These are phyloP conservation scores for Nothophoma quercina DNA, from an alignment of 2,329 filamentous ascomycete species.

Conservation along the genomic window DNA sequence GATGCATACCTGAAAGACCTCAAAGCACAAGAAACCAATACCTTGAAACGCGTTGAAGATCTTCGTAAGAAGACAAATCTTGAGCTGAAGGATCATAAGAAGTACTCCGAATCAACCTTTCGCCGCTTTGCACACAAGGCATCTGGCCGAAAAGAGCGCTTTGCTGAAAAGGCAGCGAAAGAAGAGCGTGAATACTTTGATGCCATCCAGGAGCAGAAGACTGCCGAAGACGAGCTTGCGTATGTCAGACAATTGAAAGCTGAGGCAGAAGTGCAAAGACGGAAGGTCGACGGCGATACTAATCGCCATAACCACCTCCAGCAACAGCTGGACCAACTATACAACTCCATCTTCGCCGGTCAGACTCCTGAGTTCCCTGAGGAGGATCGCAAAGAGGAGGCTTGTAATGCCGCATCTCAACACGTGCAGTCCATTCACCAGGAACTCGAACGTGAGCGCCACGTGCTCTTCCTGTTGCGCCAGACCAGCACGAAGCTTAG, in stretches of 20 bases:
- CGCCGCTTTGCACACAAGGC: slow-evolving; percentile 45
- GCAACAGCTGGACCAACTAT: slow-evolving; percentile 38
- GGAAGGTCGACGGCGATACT: slow-evolving; percentile 24
- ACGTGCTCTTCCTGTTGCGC: slow-evolving; percentile 35
- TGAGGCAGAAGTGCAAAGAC: slow-evolving; percentile 32
- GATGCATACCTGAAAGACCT: slow-evolving; percentile 40
- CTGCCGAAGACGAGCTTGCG: slow-evolving; percentile 40
- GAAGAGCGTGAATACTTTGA: slow-evolving; percentile 48
- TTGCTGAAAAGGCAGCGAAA: slow-evolving; percentile 43
- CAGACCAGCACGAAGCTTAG: slow-evolving; percentile 32
- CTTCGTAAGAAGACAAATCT: slow-evolving; percentile 28
- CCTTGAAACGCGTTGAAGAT: slow-evolving; percentile 24
- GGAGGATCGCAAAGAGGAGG: slow-evolving; percentile 39
- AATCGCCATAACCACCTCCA: slow-evolving; percentile 32
- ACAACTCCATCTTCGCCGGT: slow-evolving; percentile 44
- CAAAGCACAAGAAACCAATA: slow-evolving; percentile 29
- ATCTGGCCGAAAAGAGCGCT: slow-evolving; percentile 36
- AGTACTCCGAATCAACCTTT: slow-evolving; percentile 44
- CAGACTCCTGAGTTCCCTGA: slow-evolving; percentile 43
- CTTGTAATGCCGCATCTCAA: slow-evolving; percentile 23
- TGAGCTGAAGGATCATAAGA: slow-evolving; percentile 43
- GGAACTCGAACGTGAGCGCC: slow-evolving; percentile 33
- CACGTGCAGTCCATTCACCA: slow-evolving; percentile 23
- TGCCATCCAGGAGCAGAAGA: slow-evolving; percentile 43
- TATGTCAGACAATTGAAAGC: slow-evolving; percentile 34